Conservation (phyloP, 345 rosid genomes). For the Populus nigra region DNA sequence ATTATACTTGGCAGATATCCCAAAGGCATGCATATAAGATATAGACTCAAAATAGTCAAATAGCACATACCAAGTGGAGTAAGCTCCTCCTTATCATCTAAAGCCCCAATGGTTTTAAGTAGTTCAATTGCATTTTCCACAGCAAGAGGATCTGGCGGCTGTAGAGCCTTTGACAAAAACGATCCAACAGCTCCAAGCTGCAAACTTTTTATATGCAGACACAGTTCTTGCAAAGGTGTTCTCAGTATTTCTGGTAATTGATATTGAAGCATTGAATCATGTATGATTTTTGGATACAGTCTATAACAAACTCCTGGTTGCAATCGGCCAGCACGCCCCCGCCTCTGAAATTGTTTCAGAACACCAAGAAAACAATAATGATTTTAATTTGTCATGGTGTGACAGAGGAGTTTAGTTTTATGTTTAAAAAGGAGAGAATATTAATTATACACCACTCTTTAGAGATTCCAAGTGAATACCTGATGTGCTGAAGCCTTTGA, state of each 20-base stretch:
- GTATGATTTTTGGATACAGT: slow-evolving; percentile 78
- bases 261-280: slow-evolving; percentile 74
- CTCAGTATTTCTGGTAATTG: slow-evolving; percentile 93
- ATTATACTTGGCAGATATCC: slow-evolving; percentile 16
- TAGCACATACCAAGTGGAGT: slow-evolving; percentile 79
- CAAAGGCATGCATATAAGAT: slow-evolving; percentile 2
- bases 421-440: slow-evolving; percentile 7
- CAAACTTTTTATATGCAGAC: slow-evolving; percentile 86
- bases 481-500: slow-evolving; percentile 95
- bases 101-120: slow-evolving; percentile 87
- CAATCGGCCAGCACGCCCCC: slow-evolving; percentile 99
- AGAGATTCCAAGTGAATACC: slow-evolving; percentile 42
- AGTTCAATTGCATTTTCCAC: slow-evolving; percentile 95
- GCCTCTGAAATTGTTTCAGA: slow-evolving; percentile 49
- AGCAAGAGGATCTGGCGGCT: slow-evolving; percentile 93
- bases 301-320: slow-evolving; percentile 94
- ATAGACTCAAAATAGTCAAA: slow-evolving; percentile 6
- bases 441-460: slow-evolving; percentile 6
- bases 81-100: slow-evolving; percentile 80
- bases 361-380: slow-evolving; percentile 10
- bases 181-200: slow-evolving; percentile 84
- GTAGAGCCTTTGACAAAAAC: slow-evolving; percentile 89
- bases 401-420: slow-evolving; percentile 4
- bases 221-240: slow-evolving; percentile 90
- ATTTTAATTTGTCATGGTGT: slow-evolving; percentile 10